Conservation (phyloP, 208 protist genomes). For the Balamuthia mandrillaris region DNA sequence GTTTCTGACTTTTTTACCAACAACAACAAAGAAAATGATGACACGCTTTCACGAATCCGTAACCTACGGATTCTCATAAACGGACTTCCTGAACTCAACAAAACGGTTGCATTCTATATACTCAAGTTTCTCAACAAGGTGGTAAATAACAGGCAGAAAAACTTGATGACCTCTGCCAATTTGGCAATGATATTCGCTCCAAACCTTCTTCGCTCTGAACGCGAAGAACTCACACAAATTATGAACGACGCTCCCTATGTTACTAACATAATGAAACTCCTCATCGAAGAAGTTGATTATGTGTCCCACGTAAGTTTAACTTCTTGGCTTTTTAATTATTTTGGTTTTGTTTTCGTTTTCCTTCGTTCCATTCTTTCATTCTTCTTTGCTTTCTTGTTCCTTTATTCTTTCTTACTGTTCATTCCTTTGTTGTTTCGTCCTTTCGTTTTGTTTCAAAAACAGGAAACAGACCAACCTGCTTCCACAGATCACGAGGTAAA, state of each 20-base stretch:
- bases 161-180: background rate
- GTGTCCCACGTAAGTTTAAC: background rate
- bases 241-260: slow-evolving; percentile 4
- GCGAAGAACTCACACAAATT: background rate
- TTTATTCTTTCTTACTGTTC: too few relatives aligned
- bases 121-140: background rate
- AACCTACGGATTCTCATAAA: slow-evolving; percentile 8
- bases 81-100: background rate
- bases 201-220: background rate
- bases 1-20: background rate
- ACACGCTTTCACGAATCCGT: background rate
- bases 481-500: too few relatives aligned
- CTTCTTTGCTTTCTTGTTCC: too few relatives aligned
- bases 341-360: background rate
- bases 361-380: too few relatives aligned
- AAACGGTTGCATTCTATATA: background rate
- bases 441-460: too few relatives aligned
- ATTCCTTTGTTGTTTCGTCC: too few relatives aligned
- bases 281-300: background rate
- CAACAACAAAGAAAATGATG: background rate
- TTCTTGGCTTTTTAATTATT: background rate
- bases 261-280: background rate
- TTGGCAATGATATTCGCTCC: slow-evolving; percentile 16
- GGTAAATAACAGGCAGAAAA: background rate
- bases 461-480: too few relatives aligned